Base-by-base conservation (phyloP, 345 rosid species). In the Euphorbia pulcherrima region DNA sequence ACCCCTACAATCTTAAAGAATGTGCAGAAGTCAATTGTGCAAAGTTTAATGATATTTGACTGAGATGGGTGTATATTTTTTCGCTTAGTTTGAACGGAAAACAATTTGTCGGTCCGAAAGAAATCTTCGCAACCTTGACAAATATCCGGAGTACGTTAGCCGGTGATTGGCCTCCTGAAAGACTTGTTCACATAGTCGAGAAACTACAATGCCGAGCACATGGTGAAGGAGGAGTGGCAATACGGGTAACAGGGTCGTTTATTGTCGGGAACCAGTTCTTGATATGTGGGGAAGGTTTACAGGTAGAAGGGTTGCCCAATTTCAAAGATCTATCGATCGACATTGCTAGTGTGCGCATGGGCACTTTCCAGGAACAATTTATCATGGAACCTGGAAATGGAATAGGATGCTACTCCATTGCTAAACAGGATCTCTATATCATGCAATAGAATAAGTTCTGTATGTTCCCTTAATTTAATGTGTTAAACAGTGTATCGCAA, bases 201-300 rank as follows among this genome's bases (percentile, higher is more conserved):
- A 93, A 90, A 73, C 83, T 93, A 61, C 97, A 77, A 50, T 93
- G 98, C 41, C 87, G 92, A 37, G 77, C 86, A 53, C 68, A 78
- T 67, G 87, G 86, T 53, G 74, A 80, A 74, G 89, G 83, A 44
- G 94, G 96, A 37, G 81, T 93, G 24, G 88, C 79, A 16, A 85
- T 93, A 50, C 96, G 97, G 3, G 92, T 89, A 6, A 82, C 80
- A 0, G 97, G 98, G 56, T 90, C 97, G n/a, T 86, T 93, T 41
- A 90, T 93, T 39, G 64, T 81, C 0, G 98, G 98, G 60, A 85
- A 90, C 61, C 96, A 90, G 73, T 93, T 90, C 76, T 86, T 93
- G 60, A 90, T 93, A 3, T 93, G 98, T 48, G 98, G 98, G 9
- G 92, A 90, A 62, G 96, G 98, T 41, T 69, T 93, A 74, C 97